Evolutionary conservation across 2,329 filamentous ascomycete species (phyloP).

Genomic region (Aspergillus oerlinghausenensis): DNA sequence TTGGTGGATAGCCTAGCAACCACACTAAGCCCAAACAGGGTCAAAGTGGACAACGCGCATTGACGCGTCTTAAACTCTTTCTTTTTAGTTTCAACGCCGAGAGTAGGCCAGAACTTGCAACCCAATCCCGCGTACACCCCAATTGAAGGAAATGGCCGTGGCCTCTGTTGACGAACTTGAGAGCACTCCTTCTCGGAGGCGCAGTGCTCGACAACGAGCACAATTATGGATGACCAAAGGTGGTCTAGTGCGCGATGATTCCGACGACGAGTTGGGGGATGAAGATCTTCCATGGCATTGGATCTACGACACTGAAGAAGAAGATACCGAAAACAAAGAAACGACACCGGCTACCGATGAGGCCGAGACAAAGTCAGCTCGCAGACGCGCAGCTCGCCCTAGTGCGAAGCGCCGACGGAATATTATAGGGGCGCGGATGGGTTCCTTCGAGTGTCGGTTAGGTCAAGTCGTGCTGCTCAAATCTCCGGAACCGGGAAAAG

Average conservation of each 20-base stretch:
- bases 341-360: slow-evolving; percentile 11
- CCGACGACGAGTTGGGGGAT: slow-evolving; percentile 77
- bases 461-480: slow-evolving; percentile 85
- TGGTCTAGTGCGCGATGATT: slow-evolving; percentile 69
- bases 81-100: slow-evolving; percentile 4
- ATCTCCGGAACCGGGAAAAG: slow-evolving; percentile 77
- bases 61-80: slow-evolving; percentile 16
- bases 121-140: neutral
- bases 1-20: slow-evolving; percentile 8
- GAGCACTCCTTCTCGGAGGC: slow-evolving; percentile 10
- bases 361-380: slow-evolving; percentile 20
- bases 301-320: slow-evolving; percentile 55
- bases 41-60: slow-evolving; percentile 32
- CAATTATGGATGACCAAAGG: slow-evolving; percentile 53
- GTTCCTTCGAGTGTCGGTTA: slow-evolving; percentile 70
- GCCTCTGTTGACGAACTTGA: slow-evolving; percentile 14
- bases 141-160: slow-evolving; percentile 15
- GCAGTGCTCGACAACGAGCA: slow-evolving; percentile 33
- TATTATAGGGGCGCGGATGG: slow-evolving; percentile 80
- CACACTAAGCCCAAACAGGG: slow-evolving; percentile 23
- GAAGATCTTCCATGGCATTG: slow-evolving; percentile 75
- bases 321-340: slow-evolving; percentile 16
- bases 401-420: slow-evolving; percentile 31
- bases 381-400: slow-evolving; percentile 27
- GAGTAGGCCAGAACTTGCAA: neutral